Percentiles rank a stretch among this genome's conserved stretches.
phyloP scores from a whole-genome alignment of 31 red algal genomes.

The Odonthalia washingtoniensis region DNA sequence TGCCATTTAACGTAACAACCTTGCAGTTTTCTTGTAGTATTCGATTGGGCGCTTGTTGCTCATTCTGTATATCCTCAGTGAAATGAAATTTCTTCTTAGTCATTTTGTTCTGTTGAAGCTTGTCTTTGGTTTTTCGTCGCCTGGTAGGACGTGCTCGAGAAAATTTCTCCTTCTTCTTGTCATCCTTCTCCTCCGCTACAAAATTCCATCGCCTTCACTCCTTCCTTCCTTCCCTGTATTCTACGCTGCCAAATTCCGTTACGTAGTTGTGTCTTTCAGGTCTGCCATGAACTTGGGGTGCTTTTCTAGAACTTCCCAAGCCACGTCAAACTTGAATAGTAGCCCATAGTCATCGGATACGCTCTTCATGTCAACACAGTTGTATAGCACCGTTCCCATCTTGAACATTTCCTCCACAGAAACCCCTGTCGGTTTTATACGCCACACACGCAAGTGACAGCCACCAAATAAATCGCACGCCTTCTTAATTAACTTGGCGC shows the following conservation, averaged over 20 bases:
- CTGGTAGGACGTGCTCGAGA: conserved; percentile 15
- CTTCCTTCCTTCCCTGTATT: background rate
- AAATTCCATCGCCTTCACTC: background rate
- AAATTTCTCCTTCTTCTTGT: background rate
- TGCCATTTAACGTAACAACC: background rate
- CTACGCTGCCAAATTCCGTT: background rate
- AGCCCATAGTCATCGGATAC: conserved; percentile 4
- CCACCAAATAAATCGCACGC: background rate
- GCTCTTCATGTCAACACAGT: too few relatives aligned
- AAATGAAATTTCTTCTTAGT: background rate
- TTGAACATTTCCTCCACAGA: too few relatives aligned
- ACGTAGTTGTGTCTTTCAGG: background rate
- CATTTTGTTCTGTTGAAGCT: background rate
- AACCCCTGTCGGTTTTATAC: conserved; percentile 14
- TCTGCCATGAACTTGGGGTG: conserved; percentile 24
- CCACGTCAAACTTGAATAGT: background rate
- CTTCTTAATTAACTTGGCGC: conserved; percentile 5
- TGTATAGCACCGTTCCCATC: too few relatives aligned
- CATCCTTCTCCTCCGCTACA: background rate
- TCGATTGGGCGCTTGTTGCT: background rate
- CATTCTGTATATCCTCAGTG: background rate
- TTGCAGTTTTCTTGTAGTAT: conserved; percentile 21
- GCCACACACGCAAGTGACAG: background rate
- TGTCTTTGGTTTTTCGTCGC: background rate
- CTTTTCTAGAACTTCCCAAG: background rate